Percentiles rank a stretch among this genome's conserved stretches.
Conservation (phyloP, 805 yeast species). For the Priceomyces medius region DNA sequence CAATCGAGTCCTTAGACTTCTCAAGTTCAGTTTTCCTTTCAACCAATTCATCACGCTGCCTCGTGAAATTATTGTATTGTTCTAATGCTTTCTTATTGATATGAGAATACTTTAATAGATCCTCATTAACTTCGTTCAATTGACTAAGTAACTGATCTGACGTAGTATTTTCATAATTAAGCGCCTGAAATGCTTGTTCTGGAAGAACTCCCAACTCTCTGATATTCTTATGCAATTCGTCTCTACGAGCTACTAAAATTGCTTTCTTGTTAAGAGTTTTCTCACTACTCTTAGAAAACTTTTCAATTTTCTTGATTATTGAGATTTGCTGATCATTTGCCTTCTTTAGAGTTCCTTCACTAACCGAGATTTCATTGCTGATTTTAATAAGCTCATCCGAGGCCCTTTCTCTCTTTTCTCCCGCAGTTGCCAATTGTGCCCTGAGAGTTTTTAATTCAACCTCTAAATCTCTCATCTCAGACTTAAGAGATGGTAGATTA, state of each 20-base stretch:
- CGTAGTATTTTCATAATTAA: constrained; percentile 38
- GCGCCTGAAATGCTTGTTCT: constrained; percentile 66
- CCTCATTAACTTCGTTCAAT: constrained; percentile 55
- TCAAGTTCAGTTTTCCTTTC: constrained; percentile 68
- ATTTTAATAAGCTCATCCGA: constrained; percentile 26
- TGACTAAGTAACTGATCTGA: constrained; percentile 55
- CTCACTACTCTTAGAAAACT: constrained; percentile 63
- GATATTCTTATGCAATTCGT: constrained; percentile 69
- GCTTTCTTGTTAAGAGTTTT: constrained; percentile 62
- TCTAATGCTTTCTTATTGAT: constrained; percentile 89
- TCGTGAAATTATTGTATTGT: constrained; percentile 70
- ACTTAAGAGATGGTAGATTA: constrained; percentile 14
- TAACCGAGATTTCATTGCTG: constrained; percentile 26
- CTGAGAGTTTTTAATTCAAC: constrained; percentile 23
- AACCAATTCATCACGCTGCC: constrained; percentile 66
- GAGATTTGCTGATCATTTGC: constrained; percentile 58
- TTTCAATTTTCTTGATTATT: constrained; percentile 56
- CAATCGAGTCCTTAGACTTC: constrained; percentile 69
- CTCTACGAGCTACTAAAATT: constrained; percentile 57
- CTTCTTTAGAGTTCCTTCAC: constrained; percentile 43
- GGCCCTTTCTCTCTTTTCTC: constrained; percentile 25
- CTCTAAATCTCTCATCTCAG: constrained; percentile 17
- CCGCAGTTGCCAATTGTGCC: constrained; percentile 27
- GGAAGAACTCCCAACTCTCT: constrained; percentile 87
- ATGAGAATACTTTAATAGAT: constrained; percentile 64